A percentile compares a stretch with the other conserved stretches of the same genome.
Evolutionary conservation across 2,329 filamentous ascomycete species (phyloP).

Genomic region (Exophiala xenobiotica): DNA sequence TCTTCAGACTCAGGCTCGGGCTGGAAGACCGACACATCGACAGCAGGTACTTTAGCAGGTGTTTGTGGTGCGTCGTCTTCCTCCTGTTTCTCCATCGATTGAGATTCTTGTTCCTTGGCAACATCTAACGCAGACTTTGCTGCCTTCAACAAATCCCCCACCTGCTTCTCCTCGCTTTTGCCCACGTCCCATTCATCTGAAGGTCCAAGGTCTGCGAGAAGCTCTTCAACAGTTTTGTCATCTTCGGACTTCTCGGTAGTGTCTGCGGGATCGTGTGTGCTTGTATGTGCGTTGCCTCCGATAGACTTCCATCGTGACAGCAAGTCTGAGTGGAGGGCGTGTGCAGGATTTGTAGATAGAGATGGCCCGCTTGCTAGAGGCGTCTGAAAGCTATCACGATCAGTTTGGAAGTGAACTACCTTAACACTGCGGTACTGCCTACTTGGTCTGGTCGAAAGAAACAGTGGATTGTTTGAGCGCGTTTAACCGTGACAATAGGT

Average conservation of each 20-base stretch:
- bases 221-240: slow-evolving; percentile 34
- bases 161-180: slow-evolving; percentile 30
- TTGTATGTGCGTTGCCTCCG: slow-evolving; percentile 11
- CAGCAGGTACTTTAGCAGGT: slow-evolving; percentile 9
- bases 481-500: slow-evolving; percentile 37
- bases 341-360: slow-evolving; percentile 23
- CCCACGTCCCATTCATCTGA: slow-evolving; percentile 31
- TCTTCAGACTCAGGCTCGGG: slow-evolving; percentile 19
- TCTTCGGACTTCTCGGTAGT: slow-evolving; percentile 23
- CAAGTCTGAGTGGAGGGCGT: slow-evolving; percentile 27
- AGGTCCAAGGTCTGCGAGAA: slow-evolving; percentile 34
- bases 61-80: slow-evolving; percentile 2
- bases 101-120: slow-evolving; percentile 3
- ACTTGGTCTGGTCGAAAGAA: slow-evolving; percentile 35
- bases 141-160: slow-evolving; percentile 30
- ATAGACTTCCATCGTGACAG: slow-evolving; percentile 28
- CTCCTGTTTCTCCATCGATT: slow-evolving; percentile 6
- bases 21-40: slow-evolving; percentile 28
- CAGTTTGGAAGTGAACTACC: slow-evolving; percentile 9
- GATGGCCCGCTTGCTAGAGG: slow-evolving; percentile 3
- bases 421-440: slow-evolving; percentile 1
- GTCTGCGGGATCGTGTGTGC: not conserved
- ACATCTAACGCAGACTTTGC: slow-evolving; percentile 27
- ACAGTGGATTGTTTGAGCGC: slow-evolving; percentile 37
- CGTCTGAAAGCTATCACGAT: slow-evolving; percentile 13